Percentiles rank a stretch among this genome's conserved stretches.
phyloP scores from a whole-genome alignment of 805 yeast genomes.

The Wickerhamiella lipophila region DNA sequence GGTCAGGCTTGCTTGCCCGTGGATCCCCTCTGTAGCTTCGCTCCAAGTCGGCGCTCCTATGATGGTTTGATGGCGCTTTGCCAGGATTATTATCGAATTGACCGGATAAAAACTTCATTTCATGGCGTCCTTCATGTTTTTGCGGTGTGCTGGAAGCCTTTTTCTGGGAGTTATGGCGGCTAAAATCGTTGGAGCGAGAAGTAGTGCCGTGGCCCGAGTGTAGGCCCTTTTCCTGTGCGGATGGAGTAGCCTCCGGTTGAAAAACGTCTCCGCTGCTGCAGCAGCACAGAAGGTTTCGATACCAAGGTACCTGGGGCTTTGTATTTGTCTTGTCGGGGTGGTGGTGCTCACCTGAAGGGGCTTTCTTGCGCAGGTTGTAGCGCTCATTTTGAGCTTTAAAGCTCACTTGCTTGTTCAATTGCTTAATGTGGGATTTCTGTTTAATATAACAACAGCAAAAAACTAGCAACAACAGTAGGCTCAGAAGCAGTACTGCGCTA shows the following conservation, averaged over 20 bases:
- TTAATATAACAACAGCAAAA: conserved; percentile 11
- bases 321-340: background rate
- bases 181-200: background rate
- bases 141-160: background rate
- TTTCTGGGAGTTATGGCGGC: background rate
- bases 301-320: conserved; percentile 1
- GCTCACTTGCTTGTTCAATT: background rate
- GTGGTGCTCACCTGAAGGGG: background rate
- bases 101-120: conserved; percentile 2
- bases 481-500: conserved; percentile 16
- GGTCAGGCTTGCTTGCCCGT: background rate
- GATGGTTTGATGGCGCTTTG: background rate
- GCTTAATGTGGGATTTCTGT: conserved; percentile 2
- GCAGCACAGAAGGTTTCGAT: conserved; percentile 1
- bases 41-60: background rate
- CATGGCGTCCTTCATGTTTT: background rate
- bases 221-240: background rate
- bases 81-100: background rate
- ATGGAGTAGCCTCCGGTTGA: background rate
- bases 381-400: background rate
- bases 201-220: background rate
- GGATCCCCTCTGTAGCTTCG: background rate
- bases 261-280: conserved; percentile 1
- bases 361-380: background rate
- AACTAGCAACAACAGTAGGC: conserved; percentile 11